Evolutionary conservation across 2,329 filamentous ascomycete genomes (phyloP).

Genomic region (Xylariaceae sp.): DNA sequence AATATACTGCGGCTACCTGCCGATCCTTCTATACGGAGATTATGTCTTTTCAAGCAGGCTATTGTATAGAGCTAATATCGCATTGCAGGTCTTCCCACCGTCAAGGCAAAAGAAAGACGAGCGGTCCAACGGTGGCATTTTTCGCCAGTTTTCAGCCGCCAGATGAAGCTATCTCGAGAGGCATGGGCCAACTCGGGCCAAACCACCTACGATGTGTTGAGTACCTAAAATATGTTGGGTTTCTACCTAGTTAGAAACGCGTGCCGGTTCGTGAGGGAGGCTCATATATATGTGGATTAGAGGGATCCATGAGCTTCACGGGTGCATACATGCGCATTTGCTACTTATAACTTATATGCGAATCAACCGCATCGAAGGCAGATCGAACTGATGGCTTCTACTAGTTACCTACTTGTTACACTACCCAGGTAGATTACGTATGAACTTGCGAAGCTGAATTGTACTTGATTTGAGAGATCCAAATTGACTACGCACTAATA

Average conservation of each 20-base stretch:
- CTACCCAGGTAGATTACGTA: no score
- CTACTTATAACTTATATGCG: neutral
- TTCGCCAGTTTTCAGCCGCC: neutral
- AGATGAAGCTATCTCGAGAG: neutral
- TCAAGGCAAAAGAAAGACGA: slow-evolving; percentile 40
- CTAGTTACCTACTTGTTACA: no score
- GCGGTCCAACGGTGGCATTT: neutral
- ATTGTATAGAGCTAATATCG: slow-evolving; percentile 2
- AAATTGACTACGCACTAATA: no score
- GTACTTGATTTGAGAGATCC: no score
- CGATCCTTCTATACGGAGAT: neutral
- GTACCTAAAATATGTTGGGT: neutral
- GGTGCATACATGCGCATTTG: neutral
- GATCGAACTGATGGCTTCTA: neutral
- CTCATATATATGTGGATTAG: neutral
- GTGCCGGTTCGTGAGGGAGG: neutral
- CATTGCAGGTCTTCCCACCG: slow-evolving; percentile 51
- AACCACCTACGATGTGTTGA: neutral
- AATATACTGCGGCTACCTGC: neutral
- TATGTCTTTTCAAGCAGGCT: neutral
- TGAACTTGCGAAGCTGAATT: no score
- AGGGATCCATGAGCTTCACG: neutral
- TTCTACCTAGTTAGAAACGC: neutral
- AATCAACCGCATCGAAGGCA: neutral
- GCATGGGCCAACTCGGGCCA: neutral